Evolutionary conservation across 2,329 filamentous ascomycete genomes (phyloP).

Genomic region (Beauveria rudraprayagi): DNA sequence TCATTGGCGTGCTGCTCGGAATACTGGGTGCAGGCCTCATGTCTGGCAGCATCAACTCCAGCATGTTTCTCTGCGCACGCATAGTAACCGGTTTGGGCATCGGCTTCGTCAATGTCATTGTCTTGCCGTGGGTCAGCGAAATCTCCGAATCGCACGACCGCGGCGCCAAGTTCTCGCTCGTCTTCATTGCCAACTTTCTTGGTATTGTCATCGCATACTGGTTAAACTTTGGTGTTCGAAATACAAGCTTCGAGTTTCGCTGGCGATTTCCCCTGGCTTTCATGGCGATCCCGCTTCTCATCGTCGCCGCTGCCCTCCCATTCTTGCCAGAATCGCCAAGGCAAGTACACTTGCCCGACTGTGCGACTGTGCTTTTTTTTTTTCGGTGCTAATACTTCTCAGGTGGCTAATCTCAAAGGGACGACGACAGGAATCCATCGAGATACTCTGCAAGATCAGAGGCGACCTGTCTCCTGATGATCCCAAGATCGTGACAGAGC

Average conservation of each 20-base stretch:
- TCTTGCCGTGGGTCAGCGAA: conserved; percentile 41
- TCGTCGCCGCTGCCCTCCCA: conserved; percentile 30
- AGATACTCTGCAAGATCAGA: conserved; percentile 24
- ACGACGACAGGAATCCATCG: conserved; percentile 24
- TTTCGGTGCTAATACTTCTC: neutral
- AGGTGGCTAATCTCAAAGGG: conserved; percentile 31
- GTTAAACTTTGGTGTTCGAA: conserved; percentile 29
- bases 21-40: conserved; percentile 42
- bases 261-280: conserved; percentile 32
- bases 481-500: conserved; percentile 24
- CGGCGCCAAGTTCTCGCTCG: conserved; percentile 38
- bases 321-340: conserved; percentile 39
- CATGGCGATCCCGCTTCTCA: conserved; percentile 33
- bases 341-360: conserved; percentile 15
- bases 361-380: neutral
- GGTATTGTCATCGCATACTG: conserved; percentile 37
- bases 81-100: conserved; percentile 45
- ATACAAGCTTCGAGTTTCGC: conserved; percentile 23
- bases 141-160: conserved; percentile 37
- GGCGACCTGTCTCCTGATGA: conserved; percentile 25
- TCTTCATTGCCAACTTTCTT: conserved; percentile 45
- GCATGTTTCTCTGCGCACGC: conserved; percentile 41
- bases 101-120: conserved; percentile 41
- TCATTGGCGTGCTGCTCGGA: conserved; percentile 38
- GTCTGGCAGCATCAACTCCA: conserved; percentile 32